Percentiles rank a stretch among this genome's conserved stretches.
Evolutionary conservation across 202 grass and related monocot genomes (phyloP).

Genomic region (Cymbopogon flexuosus): DNA sequence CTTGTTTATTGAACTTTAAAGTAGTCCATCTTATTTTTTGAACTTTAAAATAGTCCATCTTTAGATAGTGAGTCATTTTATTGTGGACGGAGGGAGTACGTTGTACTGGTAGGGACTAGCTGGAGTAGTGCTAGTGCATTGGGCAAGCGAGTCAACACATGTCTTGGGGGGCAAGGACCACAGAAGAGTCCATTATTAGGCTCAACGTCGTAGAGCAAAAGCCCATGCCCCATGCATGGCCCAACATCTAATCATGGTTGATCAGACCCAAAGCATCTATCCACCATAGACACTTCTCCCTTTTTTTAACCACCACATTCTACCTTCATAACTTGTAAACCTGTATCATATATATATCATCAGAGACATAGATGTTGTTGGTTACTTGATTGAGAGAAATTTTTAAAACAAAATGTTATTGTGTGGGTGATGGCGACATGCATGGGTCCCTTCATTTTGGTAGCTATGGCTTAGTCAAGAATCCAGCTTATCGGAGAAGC

Average conservation of each 20-base stretch:
- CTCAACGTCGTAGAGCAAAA: conserved; percentile 19
- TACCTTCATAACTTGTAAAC: not conserved
- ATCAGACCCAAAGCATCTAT: not conserved
- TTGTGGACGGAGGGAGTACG: not conserved
- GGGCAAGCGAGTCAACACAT: not conserved
- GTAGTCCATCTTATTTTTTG: too few species aligned
- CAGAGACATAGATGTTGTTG: too few species aligned
- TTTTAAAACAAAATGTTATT: too few species aligned
- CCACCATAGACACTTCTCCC: too few species aligned
- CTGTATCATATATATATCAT: not conserved
- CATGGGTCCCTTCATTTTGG: not conserved
- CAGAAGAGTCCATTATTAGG: conserved; percentile 29
- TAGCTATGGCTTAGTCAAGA: not conserved
- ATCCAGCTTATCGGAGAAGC: conserved; percentile 5
- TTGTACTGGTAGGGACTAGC: not conserved
- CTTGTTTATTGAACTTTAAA: too few species aligned
- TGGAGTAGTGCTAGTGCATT: not conserved
- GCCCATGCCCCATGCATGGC: not conserved
- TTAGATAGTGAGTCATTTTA: not conserved
- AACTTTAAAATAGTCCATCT: not conserved
- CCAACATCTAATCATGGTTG: conserved; percentile 14
- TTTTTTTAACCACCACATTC: conserved; percentile 21
- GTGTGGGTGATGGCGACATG: not conserved
- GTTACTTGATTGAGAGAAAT: not conserved
- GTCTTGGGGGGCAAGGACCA: not conserved